Base-by-base conservation (phyloP, 2,329 filamentous ascomycete species). In the Colletotrichum liriopes region DNA sequence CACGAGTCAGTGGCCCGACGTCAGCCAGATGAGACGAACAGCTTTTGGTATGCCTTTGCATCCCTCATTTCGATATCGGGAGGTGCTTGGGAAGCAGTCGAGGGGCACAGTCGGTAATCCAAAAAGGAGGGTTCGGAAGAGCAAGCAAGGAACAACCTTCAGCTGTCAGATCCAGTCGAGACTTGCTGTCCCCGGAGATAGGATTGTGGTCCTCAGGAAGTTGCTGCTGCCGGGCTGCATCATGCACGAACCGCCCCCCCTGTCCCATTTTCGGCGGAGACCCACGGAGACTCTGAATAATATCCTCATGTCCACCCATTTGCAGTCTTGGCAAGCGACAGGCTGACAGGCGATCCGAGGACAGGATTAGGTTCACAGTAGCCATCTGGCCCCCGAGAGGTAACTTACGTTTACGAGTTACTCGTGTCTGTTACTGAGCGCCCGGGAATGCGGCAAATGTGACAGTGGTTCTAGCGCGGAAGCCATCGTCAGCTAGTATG, bases 211-310 rank as follows among this genome's bases (percentile, higher is more conserved):
- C 37, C 39, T n/a, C 32, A 20, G 43, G 55, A 26, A 55, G 5
- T 39, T 29, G 23, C 39, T 55, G 52, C 39, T 41, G 49, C 52
- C 49, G 37, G 51, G 65, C 52, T 58, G 68, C 68, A 58, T 61
- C 45, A 71, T 67, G 64, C 68, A 71, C 56, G 35, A 41, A 18
- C 55, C 41, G 12, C 23, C 29, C 52, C 52, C 23, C 23, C 23
- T 26, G 23, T 26, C 58, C 29, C 35, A 11, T n/a, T 52, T 29
- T 23, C 68, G 68, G 68, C 68, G 68, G 68, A 69, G 69, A 69
- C 52, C 58, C 69, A 69, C 69, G 59, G 52, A 64, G 59, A 58
- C 23, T 64, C 26, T 72, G 64, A 72, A 68, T 72, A 72, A 72
- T 69, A 72, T 64, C 69, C n/a, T 69, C 65, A 41, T 69, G 69